Percentiles rank a stretch among this genome's conserved stretches.
Evolutionary conservation across 192 early-diverging fungal genomes (phyloP).

Genomic region (Thamnidium elegans): DNA sequence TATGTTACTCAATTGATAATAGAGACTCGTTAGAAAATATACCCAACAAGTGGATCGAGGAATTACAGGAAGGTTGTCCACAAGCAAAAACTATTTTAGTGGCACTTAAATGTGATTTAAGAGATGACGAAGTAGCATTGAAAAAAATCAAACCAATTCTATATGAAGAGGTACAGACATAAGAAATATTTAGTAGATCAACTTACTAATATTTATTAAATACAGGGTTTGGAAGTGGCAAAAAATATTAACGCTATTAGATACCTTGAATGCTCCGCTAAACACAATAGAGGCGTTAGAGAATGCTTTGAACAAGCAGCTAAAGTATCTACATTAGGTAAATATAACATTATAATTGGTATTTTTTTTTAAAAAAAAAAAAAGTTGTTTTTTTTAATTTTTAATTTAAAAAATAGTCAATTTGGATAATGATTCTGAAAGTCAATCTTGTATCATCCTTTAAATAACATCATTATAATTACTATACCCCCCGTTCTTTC

Average conservation of each 20-base stretch:
- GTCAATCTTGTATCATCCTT: not conserved
- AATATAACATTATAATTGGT: not conserved
- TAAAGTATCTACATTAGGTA: constrained; percentile 31
- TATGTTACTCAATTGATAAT: constrained; percentile 35
- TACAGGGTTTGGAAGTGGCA: constrained; percentile 28
- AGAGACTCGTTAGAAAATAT: constrained; percentile 33
- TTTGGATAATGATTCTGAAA: not conserved
- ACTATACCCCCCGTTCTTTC: too few relatives aligned
- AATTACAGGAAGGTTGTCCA: constrained; percentile 26
- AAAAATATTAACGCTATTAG: constrained; percentile 26
- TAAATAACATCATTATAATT: not conserved
- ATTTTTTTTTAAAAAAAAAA: not conserved
- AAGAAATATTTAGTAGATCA: too few relatives aligned
- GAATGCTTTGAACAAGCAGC: constrained; percentile 37
- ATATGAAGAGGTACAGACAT: constrained; percentile 31
- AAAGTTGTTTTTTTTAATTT: not conserved
- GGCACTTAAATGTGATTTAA: constrained; percentile 38
- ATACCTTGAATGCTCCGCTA: constrained; percentile 36
- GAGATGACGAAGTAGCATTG: constrained; percentile 22
- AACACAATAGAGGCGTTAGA: constrained; percentile 31
- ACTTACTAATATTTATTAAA: not conserved
- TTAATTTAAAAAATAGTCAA: not conserved
- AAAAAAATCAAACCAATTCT: constrained; percentile 16
- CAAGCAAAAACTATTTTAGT: constrained; percentile 26
- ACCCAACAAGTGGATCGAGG: constrained; percentile 21